Conservation (phyloP, 2,329 filamentous ascomycete species). For the Venturia carpophila region DNA sequence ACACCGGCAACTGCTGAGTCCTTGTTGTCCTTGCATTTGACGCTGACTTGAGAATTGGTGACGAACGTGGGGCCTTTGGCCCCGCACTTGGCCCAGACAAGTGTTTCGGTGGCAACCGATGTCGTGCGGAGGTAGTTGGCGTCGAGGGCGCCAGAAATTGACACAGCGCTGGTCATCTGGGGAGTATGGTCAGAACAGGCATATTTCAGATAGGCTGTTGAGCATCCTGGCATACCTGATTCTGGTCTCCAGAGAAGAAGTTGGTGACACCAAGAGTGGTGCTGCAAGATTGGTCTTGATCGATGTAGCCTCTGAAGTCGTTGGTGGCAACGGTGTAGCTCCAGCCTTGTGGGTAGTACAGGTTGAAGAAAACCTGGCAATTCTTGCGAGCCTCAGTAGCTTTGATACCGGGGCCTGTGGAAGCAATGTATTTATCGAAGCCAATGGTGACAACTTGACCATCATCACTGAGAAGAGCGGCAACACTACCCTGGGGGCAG, state of each 20-base stretch:
- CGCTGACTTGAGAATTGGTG: conserved; percentile 21
- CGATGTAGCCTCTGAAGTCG: conserved; percentile 46
- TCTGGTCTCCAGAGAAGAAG: conserved; percentile 44
- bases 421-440: conserved; percentile 46
- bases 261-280: conserved; percentile 46
- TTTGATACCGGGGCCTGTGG: conserved; percentile 37
- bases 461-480: conserved; percentile 31
- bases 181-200: background rate
- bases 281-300: conserved; percentile 39
- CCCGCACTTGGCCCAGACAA: conserved; percentile 22
- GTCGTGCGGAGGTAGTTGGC: conserved; percentile 21
- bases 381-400: conserved; percentile 43
- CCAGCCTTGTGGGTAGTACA: conserved; percentile 45
- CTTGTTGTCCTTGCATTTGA: conserved; percentile 20
- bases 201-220: background rate
- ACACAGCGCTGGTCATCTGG: background rate
- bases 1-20: conserved; percentile 19
- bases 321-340: conserved; percentile 47
- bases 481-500: conserved; percentile 39
- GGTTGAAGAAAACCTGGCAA: conserved; percentile 47
- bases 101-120: conserved; percentile 17
- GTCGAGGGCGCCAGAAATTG: conserved; percentile 16
- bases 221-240: conserved; percentile 30
- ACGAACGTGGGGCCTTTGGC: conserved; percentile 22
- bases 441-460: conserved; percentile 43